A percentile compares a stretch with the other conserved stretches of the same genome.
These are phyloP conservation scores for Pythium vanterpoolii DNA, from an alignment of 352 stramenopile species.

Conservation along the genomic window DNA sequence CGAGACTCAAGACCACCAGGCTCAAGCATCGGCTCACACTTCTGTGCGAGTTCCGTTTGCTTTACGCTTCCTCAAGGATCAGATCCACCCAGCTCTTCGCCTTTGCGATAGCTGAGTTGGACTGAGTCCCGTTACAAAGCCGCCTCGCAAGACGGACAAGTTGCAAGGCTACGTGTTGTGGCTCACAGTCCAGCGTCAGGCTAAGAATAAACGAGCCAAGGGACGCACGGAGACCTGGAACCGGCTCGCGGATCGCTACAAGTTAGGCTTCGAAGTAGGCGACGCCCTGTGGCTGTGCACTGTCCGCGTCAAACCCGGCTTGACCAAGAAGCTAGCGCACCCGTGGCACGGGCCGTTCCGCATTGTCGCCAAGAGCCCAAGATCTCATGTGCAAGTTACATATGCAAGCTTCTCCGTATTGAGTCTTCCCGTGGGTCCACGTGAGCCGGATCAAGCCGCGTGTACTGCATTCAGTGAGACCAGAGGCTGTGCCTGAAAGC, in stretches of 20 bases:
- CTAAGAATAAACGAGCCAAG: conserved; percentile 1
- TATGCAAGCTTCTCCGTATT: neutral
- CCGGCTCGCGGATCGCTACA: neutral
- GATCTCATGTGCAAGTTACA: conserved; percentile 13
- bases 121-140: too few relatives aligned
- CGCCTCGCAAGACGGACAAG: neutral
- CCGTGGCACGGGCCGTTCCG: conserved; percentile 29
- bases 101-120: too few relatives aligned
- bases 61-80: too few relatives aligned
- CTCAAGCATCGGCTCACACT: too few relatives aligned
- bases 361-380: neutral
- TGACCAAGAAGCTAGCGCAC: conserved; percentile 24
- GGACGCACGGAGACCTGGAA: neutral
- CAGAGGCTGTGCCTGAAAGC: neutral
- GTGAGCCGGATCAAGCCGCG: conserved; percentile 25
- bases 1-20: too few relatives aligned
- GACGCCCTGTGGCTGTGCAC: conserved; percentile 21
- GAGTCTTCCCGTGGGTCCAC: conserved; percentile 23
- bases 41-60: too few relatives aligned
- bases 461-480: conserved; percentile 4
- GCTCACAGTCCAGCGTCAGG: neutral
- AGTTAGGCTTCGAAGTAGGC: conserved; percentile 13
- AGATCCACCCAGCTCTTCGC: too few relatives aligned
- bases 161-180: neutral
- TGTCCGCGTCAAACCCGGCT: neutral